Evolutionary conservation across 129 eudicot species (phyloP).

Genomic region (Erigeron canadensis): DNA sequence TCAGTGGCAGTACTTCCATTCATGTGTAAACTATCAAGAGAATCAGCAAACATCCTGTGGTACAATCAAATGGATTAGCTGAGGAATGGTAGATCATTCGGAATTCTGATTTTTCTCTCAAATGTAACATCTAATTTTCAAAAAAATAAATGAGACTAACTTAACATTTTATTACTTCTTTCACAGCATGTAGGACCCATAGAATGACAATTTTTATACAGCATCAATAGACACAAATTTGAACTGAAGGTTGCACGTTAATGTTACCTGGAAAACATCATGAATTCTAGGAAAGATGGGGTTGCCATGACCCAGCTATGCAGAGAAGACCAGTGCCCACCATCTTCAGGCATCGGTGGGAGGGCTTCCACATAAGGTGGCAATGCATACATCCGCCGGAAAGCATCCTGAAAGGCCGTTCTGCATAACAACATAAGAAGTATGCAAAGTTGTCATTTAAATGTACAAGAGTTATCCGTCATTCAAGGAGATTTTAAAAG

Average conservation of each 20-base stretch:
- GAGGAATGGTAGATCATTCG: neutral
- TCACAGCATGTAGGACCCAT: neutral
- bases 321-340: conserved; percentile 88
- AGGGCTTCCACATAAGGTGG: conserved; percentile 85
- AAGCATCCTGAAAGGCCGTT: conserved; percentile 74
- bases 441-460: neutral
- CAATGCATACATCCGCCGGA: conserved; percentile 79
- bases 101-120: neutral
- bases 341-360: conserved; percentile 98
- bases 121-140: neutral
- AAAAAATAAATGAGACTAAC: neutral
- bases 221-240: neutral
- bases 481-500: neutral
- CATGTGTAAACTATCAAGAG: conserved; percentile 64
- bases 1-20: conserved; percentile 40
- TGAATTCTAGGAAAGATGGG: conserved; percentile 85
- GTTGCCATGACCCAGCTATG: conserved; percentile 99
- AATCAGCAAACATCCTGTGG: conserved; percentile 85
- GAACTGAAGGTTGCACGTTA: neutral
- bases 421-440: conserved; percentile 42
- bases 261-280: conserved; percentile 87
- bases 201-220: neutral
- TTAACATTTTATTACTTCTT: conserved; percentile 6
- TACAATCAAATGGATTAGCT: conserved; percentile 4
- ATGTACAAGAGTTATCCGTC: neutral